These are phyloP conservation scores for Azolla pinnata DNA, from an alignment of 75 land plant species.

Conservation along the genomic window DNA sequence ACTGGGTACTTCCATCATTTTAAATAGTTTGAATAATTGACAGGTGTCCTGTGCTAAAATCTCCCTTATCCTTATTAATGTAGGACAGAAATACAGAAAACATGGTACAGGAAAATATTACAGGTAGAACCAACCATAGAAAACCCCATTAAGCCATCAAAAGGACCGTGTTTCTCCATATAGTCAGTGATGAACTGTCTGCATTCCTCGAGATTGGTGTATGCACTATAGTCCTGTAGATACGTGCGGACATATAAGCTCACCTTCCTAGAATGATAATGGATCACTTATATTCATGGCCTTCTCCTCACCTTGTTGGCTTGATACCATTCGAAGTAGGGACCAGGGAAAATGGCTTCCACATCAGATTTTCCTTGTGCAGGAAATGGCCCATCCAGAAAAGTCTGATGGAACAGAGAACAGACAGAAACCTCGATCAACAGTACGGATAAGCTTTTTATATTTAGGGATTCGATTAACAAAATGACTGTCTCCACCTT, in stretches of 20 bases:
- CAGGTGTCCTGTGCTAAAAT: too few relatives aligned
- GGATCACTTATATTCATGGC: too few relatives aligned
- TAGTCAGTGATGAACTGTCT: constrained; percentile 57
- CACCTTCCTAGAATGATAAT: too few relatives aligned
- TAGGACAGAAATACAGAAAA: background rate
- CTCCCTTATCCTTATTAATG: background rate
- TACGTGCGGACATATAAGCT: too few relatives aligned
- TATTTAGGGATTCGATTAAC: too few relatives aligned
- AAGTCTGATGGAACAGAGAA: constrained; percentile 53
- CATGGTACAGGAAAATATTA: background rate
- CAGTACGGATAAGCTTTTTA: too few relatives aligned
- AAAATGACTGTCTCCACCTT: too few relatives aligned
- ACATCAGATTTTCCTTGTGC: constrained; percentile 80
- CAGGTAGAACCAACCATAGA: constrained; percentile 49
- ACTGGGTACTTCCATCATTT: too few relatives aligned
- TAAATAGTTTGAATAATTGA: too few relatives aligned
- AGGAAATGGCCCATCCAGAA: constrained; percentile 61
- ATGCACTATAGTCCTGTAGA: constrained; percentile 72
- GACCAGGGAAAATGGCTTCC: constrained; percentile 71
- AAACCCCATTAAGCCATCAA: constrained; percentile 88
- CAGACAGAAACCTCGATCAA: too few relatives aligned
- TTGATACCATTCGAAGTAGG: constrained; percentile 92
- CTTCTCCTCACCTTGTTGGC: constrained; percentile 50
- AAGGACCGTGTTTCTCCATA: constrained; percentile 74
- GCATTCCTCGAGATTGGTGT: constrained; percentile 62